phyloP scores from a whole-genome alignment of 1,284 basidiomycete species.

The Tilletia caries region DNA sequence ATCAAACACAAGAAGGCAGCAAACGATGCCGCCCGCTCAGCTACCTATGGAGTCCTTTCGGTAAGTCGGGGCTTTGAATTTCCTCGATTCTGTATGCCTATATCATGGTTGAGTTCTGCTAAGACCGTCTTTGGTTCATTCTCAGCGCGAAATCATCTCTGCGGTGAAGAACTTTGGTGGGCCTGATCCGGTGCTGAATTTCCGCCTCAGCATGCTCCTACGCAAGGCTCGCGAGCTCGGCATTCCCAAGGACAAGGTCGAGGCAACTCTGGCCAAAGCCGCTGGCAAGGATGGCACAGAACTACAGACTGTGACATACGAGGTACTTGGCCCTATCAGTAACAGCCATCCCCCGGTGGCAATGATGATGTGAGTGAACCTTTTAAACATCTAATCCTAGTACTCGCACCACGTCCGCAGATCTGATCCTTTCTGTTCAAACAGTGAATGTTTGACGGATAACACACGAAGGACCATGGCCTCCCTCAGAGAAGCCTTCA shows the following conservation, averaged over 20 bases:
- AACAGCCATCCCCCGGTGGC: slow-evolving; percentile 15
- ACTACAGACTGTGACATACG: slow-evolving; percentile 21
- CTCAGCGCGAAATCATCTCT: slow-evolving; percentile 6
- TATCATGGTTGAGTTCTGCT: neutral
- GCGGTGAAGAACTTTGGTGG: slow-evolving; percentile 10
- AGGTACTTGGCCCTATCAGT: slow-evolving; percentile 18
- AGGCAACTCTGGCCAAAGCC: slow-evolving; percentile 24
- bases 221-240: slow-evolving; percentile 22
- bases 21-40: slow-evolving; percentile 20
- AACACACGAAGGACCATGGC: slow-evolving; percentile 19
- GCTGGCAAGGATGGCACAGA: slow-evolving; percentile 4
- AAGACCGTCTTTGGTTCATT: too few relatives aligned
- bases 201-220: slow-evolving; percentile 15
- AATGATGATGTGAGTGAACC: slow-evolving; percentile 22
- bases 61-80: neutral
- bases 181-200: slow-evolving; percentile 18
- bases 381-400: neutral
- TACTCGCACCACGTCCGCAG: too few relatives aligned
- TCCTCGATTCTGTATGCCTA: neutral
- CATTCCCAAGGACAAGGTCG: slow-evolving; percentile 24
- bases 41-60: slow-evolving; percentile 20
- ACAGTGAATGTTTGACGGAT: slow-evolving; percentile 24
- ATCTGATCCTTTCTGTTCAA: neutral
- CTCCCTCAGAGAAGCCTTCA: slow-evolving; percentile 22
- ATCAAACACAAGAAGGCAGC: slow-evolving; percentile 29